Conservation (phyloP, 2,329 filamentous ascomycete genomes). For the Cryphonectria nitschkei region DNA sequence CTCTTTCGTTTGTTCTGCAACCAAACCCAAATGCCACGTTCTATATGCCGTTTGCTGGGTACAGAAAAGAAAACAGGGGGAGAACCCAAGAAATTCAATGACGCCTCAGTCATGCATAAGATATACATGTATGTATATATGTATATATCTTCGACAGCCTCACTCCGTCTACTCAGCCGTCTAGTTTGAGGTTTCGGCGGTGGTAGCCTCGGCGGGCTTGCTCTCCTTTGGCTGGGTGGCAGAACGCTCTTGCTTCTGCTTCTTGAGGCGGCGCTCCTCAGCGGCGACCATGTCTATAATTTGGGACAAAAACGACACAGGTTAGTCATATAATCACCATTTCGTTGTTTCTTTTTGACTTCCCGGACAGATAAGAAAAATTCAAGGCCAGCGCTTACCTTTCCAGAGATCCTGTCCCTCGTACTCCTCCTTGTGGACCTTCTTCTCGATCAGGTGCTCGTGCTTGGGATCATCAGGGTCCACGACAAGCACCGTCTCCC, state of each 20-base stretch:
- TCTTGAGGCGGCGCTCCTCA: conserved; percentile 66
- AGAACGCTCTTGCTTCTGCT: conserved; percentile 42
- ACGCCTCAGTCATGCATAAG: conserved; percentile 5
- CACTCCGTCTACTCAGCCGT: neutral
- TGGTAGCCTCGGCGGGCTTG: conserved; percentile 28
- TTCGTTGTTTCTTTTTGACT: too few species aligned
- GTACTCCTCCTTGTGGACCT: conserved; percentile 84
- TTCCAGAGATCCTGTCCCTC: conserved; percentile 92
- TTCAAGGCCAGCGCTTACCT: conserved; percentile 53
- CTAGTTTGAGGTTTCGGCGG: conserved; percentile 27
- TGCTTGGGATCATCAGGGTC: conserved; percentile 83
- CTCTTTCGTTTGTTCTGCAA: neutral
- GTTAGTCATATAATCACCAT: conserved; percentile 27
- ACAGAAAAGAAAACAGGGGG: neutral
- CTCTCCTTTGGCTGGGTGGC: conserved; percentile 19
- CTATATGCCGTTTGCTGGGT: neutral
- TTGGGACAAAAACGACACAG: neutral
- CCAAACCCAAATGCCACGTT: conserved; percentile 1
- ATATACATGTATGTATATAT: neutral
- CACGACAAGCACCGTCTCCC: conserved; percentile 81
- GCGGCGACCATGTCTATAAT: conserved; percentile 83
- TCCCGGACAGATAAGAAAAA: neutral
- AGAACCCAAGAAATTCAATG: neutral
- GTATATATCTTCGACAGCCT: neutral
- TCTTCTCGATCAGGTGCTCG: conserved; percentile 84